Evolutionary conservation across 176 grass and related monocot genomes (phyloP).

Genomic region (Ensete ventricosum): DNA sequence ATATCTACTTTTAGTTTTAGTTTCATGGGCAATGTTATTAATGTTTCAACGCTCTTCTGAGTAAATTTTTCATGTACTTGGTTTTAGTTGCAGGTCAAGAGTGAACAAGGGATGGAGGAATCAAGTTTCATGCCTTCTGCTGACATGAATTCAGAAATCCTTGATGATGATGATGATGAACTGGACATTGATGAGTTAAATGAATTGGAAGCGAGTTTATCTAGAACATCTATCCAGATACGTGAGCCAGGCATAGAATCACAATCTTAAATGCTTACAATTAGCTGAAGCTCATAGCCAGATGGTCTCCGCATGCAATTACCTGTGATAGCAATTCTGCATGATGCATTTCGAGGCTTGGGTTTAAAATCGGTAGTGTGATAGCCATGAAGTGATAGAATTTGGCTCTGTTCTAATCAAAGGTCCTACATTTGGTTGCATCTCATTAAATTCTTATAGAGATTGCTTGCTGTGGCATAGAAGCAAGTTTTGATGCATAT

Average conservation of each 20-base stretch:
- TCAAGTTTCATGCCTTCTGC: slow-evolving; percentile 49
- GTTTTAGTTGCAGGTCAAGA: slow-evolving; percentile 28
- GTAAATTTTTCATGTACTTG: background rate
- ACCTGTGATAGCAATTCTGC: background rate
- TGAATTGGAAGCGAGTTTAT: slow-evolving; percentile 86
- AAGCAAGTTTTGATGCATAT: slow-evolving; percentile 4
- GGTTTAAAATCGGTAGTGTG: background rate
- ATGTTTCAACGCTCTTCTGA: too few species aligned
- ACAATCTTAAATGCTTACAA: slow-evolving; percentile 12
- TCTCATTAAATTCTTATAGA: background rate
- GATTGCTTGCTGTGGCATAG: background rate
- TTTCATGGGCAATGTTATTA: too few species aligned
- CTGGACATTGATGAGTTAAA: slow-evolving; percentile 92
- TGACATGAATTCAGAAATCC: slow-evolving; percentile 41
- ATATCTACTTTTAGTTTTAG: too few species aligned
- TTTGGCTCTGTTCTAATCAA: background rate
- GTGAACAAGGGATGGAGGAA: slow-evolving; percentile 31
- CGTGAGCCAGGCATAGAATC: slow-evolving; percentile 39
- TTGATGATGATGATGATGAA: slow-evolving; percentile 49
- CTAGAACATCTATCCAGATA: slow-evolving; percentile 66
- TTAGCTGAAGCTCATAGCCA: background rate
- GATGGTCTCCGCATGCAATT: background rate
- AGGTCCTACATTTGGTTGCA: background rate
- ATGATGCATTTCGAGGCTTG: background rate
- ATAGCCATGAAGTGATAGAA: background rate